Conservation (phyloP, 495 filamentous ascomycete species). For the Xylaria grammica region DNA sequence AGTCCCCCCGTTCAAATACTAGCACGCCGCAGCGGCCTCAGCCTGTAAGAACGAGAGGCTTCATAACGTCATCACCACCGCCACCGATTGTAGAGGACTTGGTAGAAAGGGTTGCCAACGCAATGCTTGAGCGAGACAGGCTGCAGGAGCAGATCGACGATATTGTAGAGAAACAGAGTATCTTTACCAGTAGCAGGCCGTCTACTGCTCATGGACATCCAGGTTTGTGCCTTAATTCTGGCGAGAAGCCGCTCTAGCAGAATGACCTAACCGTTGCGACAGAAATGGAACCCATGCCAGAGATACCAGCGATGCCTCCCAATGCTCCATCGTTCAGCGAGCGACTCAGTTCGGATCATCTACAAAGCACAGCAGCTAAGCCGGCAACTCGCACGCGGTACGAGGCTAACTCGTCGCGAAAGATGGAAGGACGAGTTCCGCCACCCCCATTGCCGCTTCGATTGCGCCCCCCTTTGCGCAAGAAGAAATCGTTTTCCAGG, state of each 20-base stretch:
- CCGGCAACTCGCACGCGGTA: slow-evolving; percentile 26
- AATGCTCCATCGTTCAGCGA: slow-evolving; percentile 56
- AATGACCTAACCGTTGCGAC: slow-evolving; percentile 21
- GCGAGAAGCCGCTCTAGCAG: neutral
- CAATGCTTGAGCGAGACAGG: slow-evolving; percentile 56
- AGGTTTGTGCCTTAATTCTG: slow-evolving; percentile 23
- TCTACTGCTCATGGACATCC: slow-evolving; percentile 44
- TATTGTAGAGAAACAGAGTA: slow-evolving; percentile 57
- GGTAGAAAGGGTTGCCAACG: slow-evolving; percentile 57
- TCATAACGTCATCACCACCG: slow-evolving; percentile 32
- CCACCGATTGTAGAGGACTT: slow-evolving; percentile 45
- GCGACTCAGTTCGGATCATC: slow-evolving; percentile 49
- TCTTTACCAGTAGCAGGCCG: slow-evolving; percentile 56
- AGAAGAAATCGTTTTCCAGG: slow-evolving; percentile 63
- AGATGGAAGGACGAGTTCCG: slow-evolving; percentile 43
- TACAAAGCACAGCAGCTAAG: slow-evolving; percentile 41
- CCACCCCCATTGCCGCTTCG: slow-evolving; percentile 59
- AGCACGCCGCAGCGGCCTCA: slow-evolving; percentile 31
- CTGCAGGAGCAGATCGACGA: slow-evolving; percentile 59
- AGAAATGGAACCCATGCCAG: slow-evolving; percentile 53
- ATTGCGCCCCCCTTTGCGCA: slow-evolving; percentile 54
- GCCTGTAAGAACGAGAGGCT: slow-evolving; percentile 39
- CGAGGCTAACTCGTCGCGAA: slow-evolving; percentile 36
- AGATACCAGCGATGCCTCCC: slow-evolving; percentile 51
- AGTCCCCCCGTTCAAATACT: slow-evolving; percentile 33